Evolutionary conservation across 345 rosid genomes (phyloP), one percentile per base, ranked within the genome.

Genomic region (Eucalyptus melliodora): DNA sequence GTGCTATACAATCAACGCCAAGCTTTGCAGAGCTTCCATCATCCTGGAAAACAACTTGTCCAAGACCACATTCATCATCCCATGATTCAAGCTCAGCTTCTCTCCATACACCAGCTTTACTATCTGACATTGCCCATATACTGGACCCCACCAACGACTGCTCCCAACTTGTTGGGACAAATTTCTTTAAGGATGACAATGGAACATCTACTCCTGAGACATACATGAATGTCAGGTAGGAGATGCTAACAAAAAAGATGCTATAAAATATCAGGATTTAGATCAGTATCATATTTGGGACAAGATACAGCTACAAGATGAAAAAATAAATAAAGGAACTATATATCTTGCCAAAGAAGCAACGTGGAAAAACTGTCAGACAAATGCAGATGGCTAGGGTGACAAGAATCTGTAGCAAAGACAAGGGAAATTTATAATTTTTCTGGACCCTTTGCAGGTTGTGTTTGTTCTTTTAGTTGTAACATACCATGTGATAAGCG

Each of bases 401-500:
- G 37, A 31, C 45, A 51, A 40, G 11, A 86, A 51, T 86, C 40
- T 50, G 19, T 37, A 51, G 88, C 34, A 34, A 47, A 88, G 83
- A 44, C 80, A 77, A 37, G 15, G 47, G 85, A 77, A 10, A 77
- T 77, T 77, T 77, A 77, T 37, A 40, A 37, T 77, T 77, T 40
- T 40, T 21, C 85, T 4, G 2, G 85, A 23, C 30, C 42, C 47
- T 77, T 77, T 21, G 16, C 85, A 23, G 62, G 14, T 86, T 86
- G 44, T 17, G 37, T 53, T 53, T 53, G 88, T 31, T 86, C 88
- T n/a, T 50, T 86, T 56, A 87, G 85, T 86, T 83, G 89, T 91
- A 90, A 92, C 97, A 92, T 97, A 97, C 99, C 99, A 92, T 97
- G 99, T 60, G 98, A 97, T 87, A 92, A 92, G 94, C 99, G 98